Evolutionary conservation across 306 rosid species (phyloP), one percentile per base, ranked within the genome.

Genomic region (Canavalia gladiata): DNA sequence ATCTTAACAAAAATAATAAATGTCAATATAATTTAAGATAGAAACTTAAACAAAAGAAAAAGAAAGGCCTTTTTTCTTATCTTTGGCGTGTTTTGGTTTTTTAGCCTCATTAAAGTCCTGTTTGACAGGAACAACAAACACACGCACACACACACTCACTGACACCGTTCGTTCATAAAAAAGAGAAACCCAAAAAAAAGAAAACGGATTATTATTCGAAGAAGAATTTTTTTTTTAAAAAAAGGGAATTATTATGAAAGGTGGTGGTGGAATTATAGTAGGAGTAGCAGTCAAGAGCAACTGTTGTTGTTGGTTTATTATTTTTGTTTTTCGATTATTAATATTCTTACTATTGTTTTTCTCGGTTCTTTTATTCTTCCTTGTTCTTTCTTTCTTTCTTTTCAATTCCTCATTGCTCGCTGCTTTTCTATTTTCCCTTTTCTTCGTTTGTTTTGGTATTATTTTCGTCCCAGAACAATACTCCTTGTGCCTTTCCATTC

Each of bases 261-360:
- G 91, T 84, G 87, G 88, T 84, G 89, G 88, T 86, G 89, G 94
- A 83, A 86, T 89, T 87, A 59, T 86, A 66, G 88, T 74, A 51
- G 70, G 7, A 56, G 83, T 45, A 55, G 78, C 87, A 85, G 75
- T 88, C 86, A 87, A 75, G 84, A 79, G 79, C 66, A 75, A 84
- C 90, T 42, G 35, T 41, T 88, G 81, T 89, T 84, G 85, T 89
- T 81, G 76, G 69, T 71, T 88, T 79, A 76, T 81, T 81, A 72
- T 7, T 83, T 77, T 83, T 72, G 82, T 30, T 87, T 86, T 84
- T 81, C 81, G 79, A 82, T 86, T 79, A 79, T 68, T 63, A 46
- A 45, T 83, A 55, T 69, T 79, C 31, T 76, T 42, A 74, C 46
- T 77, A 64, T 76, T 60, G 28, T 86, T 65, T 50, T 82, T 74